Conservation (phyloP, 2,329 filamentous ascomycete genomes). For the Fusarium buharicum region DNA sequence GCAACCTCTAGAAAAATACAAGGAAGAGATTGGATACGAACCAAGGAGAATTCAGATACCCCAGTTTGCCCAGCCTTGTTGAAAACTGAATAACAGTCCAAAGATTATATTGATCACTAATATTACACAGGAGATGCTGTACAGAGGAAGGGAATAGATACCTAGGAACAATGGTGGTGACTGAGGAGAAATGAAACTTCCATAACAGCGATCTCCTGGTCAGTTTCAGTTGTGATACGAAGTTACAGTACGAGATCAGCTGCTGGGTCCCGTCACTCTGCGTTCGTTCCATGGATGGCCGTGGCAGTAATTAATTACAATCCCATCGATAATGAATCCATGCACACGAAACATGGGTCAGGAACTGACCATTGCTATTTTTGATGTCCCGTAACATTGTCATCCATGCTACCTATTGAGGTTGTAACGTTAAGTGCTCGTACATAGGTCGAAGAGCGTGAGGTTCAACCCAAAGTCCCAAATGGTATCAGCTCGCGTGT, state of each 20-base stretch:
- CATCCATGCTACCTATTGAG: too few relatives aligned
- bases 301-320: constrained; percentile 12
- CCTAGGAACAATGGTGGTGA: too few relatives aligned
- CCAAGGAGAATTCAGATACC: constrained; percentile 20
- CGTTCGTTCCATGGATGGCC: constrained; percentile 28
- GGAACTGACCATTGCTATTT: constrained; percentile 19
- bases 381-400: constrained; percentile 1
- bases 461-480: not conserved
- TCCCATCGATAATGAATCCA: constrained; percentile 7
- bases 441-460: too few relatives aligned
- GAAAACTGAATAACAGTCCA: constrained; percentile 1
- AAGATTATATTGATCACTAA: not conserved
- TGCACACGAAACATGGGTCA: constrained; percentile 16
- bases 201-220: too few relatives aligned
- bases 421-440: too few relatives aligned
- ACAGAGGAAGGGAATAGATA: too few relatives aligned
- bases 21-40: too few relatives aligned
- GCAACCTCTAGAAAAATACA: too few relatives aligned
- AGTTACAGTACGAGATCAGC: constrained; percentile 33
- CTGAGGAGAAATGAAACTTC: not conserved
- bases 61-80: constrained; percentile 31
- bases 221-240: constrained; percentile 4
- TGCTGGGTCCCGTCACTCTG: constrained; percentile 2
- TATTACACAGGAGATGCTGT: too few relatives aligned
- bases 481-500: constrained; percentile 4